Conservation (phyloP, 352 stramenopile genomes). For the Phytophthora syringae region DNA sequence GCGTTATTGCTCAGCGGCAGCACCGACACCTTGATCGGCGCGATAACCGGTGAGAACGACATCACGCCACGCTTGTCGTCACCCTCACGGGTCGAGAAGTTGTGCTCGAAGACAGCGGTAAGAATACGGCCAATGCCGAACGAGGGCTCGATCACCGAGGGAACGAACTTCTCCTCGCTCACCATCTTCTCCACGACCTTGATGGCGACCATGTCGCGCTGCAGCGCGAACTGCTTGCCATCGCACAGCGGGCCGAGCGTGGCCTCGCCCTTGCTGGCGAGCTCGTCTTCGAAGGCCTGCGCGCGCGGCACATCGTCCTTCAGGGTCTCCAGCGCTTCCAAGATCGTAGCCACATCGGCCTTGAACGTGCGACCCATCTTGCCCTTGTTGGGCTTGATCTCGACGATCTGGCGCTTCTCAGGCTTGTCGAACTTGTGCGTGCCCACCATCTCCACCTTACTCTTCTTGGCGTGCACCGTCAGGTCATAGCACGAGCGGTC, state of each 20-base stretch:
- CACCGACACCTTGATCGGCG: conserved; percentile 98
- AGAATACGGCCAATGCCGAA: conserved; percentile 99
- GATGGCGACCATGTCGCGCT: conserved; percentile 95
- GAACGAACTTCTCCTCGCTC: conserved; percentile 98
- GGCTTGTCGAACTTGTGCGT: conserved; percentile 92
- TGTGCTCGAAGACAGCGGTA: conserved; percentile 99
- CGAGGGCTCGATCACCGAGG: conserved; percentile 99
- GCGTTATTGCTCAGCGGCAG: conserved; percentile 92
- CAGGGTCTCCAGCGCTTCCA: conserved; percentile 79
- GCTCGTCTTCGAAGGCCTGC: conserved; percentile 90
- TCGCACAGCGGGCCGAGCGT: conserved; percentile 89
- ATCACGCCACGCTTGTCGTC: conserved; percentile 98
- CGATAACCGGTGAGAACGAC: conserved; percentile 96
- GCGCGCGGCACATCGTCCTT: conserved; percentile 91
- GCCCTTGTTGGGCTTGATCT: conserved; percentile 98
- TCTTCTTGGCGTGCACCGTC: conserved; percentile 88
- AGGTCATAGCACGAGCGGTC: conserved; percentile 99
- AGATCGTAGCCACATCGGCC: conserved; percentile 85
- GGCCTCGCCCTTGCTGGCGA: conserved; percentile 91
- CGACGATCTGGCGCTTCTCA: conserved; percentile 93
- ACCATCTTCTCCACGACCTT: conserved; percentile 96
- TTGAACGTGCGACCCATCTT: conserved; percentile 98
- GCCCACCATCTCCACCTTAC: conserved; percentile 89
- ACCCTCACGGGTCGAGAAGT: conserved; percentile 95
- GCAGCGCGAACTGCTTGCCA: conserved; percentile 92